Evolutionary conservation across 208 protist species (phyloP).

Genomic region (Strigomonas culicis): DNA sequence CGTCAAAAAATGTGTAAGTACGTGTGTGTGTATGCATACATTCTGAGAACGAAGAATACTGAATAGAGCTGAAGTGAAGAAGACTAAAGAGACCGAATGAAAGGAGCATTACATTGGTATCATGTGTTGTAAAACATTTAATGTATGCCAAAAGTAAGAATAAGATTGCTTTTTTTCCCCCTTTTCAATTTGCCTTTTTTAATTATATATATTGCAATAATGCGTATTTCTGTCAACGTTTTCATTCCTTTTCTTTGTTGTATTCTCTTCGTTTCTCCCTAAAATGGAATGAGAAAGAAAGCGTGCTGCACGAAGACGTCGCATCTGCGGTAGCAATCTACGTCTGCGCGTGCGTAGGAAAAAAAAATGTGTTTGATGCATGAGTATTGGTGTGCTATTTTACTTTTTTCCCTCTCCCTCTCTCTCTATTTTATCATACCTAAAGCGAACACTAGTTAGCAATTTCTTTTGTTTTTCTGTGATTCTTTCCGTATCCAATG

Average conservation of each 20-base stretch:
- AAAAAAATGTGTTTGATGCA: too few relatives aligned
- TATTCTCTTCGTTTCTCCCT: background rate
- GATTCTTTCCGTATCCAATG: background rate
- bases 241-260: constrained; percentile 12
- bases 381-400: too few relatives aligned
- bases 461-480: background rate
- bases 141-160: background rate
- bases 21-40: background rate
- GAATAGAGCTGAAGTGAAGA: too few relatives aligned
- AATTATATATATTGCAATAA: constrained; percentile 2
- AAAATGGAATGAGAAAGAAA: background rate
- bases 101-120: background rate
- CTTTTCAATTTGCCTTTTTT: constrained; percentile 1
- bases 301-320: too few relatives aligned
- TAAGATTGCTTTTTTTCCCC: background rate
- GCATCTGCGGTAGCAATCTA: too few relatives aligned
- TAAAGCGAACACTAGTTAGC: too few relatives aligned
- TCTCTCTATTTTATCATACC: too few relatives aligned
- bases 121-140: too few relatives aligned
- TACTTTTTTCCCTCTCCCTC: too few relatives aligned
- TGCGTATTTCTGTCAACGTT: constrained; percentile 2
- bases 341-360: too few relatives aligned
- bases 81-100: background rate
- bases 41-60: background rate
- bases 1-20: background rate